Conservation (phyloP, 176 grass and related monocot genomes). For the Miscanthus lutarioriparius region DNA sequence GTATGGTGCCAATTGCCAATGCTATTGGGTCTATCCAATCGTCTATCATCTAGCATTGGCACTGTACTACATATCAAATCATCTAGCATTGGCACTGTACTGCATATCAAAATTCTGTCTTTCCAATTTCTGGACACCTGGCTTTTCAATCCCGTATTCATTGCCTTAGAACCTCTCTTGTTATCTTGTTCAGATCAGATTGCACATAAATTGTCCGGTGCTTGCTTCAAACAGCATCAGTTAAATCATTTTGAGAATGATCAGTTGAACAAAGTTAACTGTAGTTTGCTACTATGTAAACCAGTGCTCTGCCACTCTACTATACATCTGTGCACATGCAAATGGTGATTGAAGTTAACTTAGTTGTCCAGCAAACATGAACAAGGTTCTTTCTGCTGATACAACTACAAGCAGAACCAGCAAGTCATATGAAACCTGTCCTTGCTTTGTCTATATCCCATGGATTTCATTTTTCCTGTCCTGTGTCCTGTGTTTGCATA, state of each 20-base stretch:
- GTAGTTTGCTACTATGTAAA: neutral
- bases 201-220: neutral
- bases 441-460: neutral
- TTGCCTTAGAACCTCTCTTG: neutral
- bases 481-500: neutral
- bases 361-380: neutral
- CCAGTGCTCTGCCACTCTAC: neutral
- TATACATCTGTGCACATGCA: neutral
- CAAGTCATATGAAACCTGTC: neutral
- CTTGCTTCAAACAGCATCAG: neutral
- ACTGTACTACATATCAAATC: conserved; percentile 4
- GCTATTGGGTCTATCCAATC: neutral
- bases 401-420: neutral
- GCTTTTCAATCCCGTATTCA: neutral
- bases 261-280: neutral
- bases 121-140: neutral
- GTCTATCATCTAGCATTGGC: neutral
- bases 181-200: neutral
- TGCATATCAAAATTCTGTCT: conserved; percentile 6
- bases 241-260: neutral
- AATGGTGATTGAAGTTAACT: neutral
- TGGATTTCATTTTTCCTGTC: neutral
- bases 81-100: neutral
- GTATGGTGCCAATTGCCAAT: neutral
- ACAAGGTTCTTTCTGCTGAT: neutral